A percentile compares a stretch with the other conserved stretches of the same genome.
Conservation (phyloP, 2,329 filamentous ascomycete species). For the Xylariomycetidae sp. region DNA sequence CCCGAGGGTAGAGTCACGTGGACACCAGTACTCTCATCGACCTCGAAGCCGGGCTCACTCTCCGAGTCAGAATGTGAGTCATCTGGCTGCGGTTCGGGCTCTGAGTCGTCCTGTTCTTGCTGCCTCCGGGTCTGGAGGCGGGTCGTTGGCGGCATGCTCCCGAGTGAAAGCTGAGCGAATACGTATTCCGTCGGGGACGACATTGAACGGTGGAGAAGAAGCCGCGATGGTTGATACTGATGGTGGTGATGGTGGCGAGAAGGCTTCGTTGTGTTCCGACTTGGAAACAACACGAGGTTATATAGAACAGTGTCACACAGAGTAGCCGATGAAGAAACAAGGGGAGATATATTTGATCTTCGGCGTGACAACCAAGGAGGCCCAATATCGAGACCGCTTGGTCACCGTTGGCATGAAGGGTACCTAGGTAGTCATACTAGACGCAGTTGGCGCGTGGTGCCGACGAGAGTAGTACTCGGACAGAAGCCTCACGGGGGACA, state of each 20-base stretch:
- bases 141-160: constrained; percentile 33
- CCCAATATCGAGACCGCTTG: constrained; percentile 18
- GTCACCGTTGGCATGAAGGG: constrained; percentile 18
- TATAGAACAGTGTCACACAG: constrained; percentile 14
- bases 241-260: constrained; percentile 8
- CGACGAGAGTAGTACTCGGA: constrained; percentile 11
- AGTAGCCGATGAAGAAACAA: constrained; percentile 12
- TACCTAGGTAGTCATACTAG: constrained; percentile 11
- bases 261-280: constrained; percentile 12
- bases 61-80: constrained; percentile 18
- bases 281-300: no score
- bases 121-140: constrained; percentile 27
- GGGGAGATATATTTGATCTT: constrained; percentile 6
- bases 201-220: constrained; percentile 25
- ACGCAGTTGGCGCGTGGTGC: constrained; percentile 13
- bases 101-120: constrained; percentile 20
- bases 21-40: constrained; percentile 21
- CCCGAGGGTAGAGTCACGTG: constrained; percentile 28
- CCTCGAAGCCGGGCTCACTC: no score
- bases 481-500: no score
- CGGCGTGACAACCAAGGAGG: no score
- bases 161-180: constrained; percentile 39
- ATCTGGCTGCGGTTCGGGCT: constrained; percentile 1
- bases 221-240: no score
- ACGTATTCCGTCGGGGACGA: constrained; percentile 26